A percentile compares a stretch with the other conserved stretches of the same genome.
Conservation (phyloP, 2,329 filamentous ascomycete genomes). For the Dryadomyces sulphureus region DNA sequence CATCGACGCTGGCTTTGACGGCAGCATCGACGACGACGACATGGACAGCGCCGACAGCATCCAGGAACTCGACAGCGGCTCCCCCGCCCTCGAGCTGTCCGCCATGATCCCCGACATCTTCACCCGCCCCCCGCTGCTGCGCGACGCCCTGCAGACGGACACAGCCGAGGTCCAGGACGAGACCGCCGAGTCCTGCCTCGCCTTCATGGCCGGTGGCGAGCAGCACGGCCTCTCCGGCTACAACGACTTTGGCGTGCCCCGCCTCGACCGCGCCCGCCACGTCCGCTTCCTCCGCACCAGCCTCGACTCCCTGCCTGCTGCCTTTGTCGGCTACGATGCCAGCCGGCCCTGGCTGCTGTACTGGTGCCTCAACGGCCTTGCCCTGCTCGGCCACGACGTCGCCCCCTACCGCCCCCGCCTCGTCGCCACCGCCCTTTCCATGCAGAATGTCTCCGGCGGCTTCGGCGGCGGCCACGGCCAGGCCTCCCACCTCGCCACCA, state of each 20-base stretch:
- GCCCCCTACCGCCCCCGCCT: conserved; percentile 53
- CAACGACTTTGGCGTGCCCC: conserved; percentile 62
- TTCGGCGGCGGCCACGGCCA: conserved; percentile 94
- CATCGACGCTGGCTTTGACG: not conserved
- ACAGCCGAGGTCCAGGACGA: conserved; percentile 54
- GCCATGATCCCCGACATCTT: conserved; percentile 40
- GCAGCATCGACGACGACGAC: not conserved
- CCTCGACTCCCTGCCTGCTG: conserved; percentile 47
- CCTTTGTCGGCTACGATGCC: conserved; percentile 65
- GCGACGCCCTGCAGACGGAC: conserved; percentile 50
- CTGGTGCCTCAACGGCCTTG: conserved; percentile 70
- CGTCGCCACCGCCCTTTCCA: conserved; percentile 58
- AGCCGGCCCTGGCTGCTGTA: conserved; percentile 90
- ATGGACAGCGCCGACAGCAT: conserved; percentile 12
- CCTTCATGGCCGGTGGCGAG: conserved; percentile 45
- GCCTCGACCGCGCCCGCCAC: conserved; percentile 51
- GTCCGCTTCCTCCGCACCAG: conserved; percentile 45
- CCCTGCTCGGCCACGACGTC: conserved; percentile 62
- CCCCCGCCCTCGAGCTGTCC: conserved; percentile 3
- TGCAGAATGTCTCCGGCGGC: conserved; percentile 73
- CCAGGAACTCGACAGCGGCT: not conserved
- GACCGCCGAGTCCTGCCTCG: conserved; percentile 54
- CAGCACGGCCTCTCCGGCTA: conserved; percentile 38
- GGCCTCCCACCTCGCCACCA: conserved; percentile 72
- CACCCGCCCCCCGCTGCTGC: conserved; percentile 42